A percentile compares a stretch with the other conserved stretches of the same genome.
Conservation (phyloP, 306 rosid species). For the Begonia masoniana region DNA sequence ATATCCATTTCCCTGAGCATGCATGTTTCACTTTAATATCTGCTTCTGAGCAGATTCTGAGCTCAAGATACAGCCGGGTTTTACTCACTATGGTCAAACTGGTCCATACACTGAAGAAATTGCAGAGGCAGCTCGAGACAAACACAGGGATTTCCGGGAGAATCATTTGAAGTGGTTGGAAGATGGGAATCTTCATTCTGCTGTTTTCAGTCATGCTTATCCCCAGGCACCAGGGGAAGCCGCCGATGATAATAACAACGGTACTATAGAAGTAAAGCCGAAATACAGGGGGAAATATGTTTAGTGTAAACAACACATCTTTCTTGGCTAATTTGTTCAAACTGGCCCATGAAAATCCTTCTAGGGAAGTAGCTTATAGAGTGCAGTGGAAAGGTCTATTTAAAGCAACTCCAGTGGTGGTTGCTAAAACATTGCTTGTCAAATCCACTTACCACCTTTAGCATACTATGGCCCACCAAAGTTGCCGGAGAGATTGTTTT, state of each 20-base stretch:
- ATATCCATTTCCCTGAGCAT: slow-evolving; percentile 59
- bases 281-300: slow-evolving; percentile 94
- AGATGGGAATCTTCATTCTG: slow-evolving; percentile 96
- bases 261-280: slow-evolving; percentile 49
- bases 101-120: slow-evolving; percentile 60
- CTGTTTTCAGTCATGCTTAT: slow-evolving; percentile 60
- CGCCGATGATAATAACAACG: slow-evolving; percentile 27
- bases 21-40: slow-evolving; percentile 58
- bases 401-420: too few species aligned
- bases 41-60: slow-evolving; percentile 78
- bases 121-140: slow-evolving; percentile 51
- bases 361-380: too few species aligned
- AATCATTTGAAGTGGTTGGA: slow-evolving; percentile 89
- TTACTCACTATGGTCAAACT: slow-evolving; percentile 69
- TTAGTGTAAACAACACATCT: slow-evolving; percentile 10
- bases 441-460: too few species aligned
- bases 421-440: too few species aligned
- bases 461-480: too few species aligned
- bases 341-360: too few species aligned
- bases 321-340: background rate
- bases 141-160: slow-evolving; percentile 66
- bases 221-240: slow-evolving; percentile 16
- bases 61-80: slow-evolving; percentile 82
- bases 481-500: too few species aligned
- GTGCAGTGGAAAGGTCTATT: too few species aligned